phyloP scores from a whole-genome alignment of 768 basidiomycete species.

The Mrakia hoshinonis region DNA sequence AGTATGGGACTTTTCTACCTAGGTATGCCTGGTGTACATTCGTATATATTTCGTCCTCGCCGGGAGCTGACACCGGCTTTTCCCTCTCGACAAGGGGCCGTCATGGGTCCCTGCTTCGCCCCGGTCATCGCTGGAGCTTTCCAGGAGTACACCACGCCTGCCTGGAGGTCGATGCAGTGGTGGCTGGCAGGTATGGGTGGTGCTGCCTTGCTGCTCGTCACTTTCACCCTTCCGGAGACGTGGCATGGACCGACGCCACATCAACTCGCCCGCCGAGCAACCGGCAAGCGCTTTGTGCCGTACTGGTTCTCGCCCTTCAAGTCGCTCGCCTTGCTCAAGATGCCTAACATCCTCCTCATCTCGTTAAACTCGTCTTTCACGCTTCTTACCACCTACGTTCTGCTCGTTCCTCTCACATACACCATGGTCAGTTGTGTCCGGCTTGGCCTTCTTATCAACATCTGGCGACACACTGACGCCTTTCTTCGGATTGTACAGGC shows the following conservation, averaged over 20 bases:
- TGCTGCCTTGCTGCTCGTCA: slow-evolving; percentile 18
- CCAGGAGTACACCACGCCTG: slow-evolving; percentile 19
- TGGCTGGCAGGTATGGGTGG: slow-evolving; percentile 30
- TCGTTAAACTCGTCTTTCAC: slow-evolving; percentile 34
- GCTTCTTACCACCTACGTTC: slow-evolving; percentile 35
- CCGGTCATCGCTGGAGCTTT: slow-evolving; percentile 39
- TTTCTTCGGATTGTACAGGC: no score
- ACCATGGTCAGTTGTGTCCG: background rate
- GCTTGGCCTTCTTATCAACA: background rate
- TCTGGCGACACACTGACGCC: background rate
- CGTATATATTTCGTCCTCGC: no score
- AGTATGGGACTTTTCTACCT: slow-evolving; percentile 28
- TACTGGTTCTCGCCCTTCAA: slow-evolving; percentile 39
- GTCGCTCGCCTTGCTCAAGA: slow-evolving; percentile 35
- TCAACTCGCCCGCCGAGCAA: slow-evolving; percentile 28
- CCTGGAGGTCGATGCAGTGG: slow-evolving; percentile 34
- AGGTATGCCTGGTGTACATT: background rate
- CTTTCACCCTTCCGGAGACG: slow-evolving; percentile 36
- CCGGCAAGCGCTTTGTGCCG: slow-evolving; percentile 37
- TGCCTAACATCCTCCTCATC: slow-evolving; percentile 37
- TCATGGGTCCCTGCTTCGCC: slow-evolving; percentile 12
- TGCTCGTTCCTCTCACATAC: slow-evolving; percentile 32
- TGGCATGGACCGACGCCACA: slow-evolving; percentile 39
- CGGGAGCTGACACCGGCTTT: no score
- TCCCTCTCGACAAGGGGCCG: background rate